Conservation (phyloP, 1,284 basidiomycete genomes). For the Farysia itapuensis region DNA sequence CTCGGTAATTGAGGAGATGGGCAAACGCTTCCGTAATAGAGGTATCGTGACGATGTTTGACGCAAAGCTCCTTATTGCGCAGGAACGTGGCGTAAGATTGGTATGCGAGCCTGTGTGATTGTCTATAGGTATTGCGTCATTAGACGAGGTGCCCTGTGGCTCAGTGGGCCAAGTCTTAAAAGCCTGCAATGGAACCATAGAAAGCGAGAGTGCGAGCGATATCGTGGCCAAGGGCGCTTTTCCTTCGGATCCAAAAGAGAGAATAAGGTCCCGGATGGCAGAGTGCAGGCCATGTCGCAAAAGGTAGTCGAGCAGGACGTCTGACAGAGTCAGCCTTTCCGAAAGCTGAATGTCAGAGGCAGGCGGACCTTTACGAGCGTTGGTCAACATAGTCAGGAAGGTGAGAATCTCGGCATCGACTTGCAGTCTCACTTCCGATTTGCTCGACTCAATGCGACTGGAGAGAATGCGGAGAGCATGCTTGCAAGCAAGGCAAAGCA, state of each 20-base stretch:
- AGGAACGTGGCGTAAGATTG: no score
- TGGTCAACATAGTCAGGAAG: constrained; percentile 19
- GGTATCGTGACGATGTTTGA: constrained; percentile 37
- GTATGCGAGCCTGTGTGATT: no score
- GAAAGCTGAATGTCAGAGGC: constrained; percentile 5
- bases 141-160: not conserved
- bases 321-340: constrained; percentile 3
- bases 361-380: constrained; percentile 4
- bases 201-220: constrained; percentile 13
- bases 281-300: constrained; percentile 19
- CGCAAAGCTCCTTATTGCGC: constrained; percentile 26
- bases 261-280: constrained; percentile 20
- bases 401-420: constrained; percentile 13
- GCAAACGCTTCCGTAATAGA: constrained; percentile 30
- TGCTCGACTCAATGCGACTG: not conserved
- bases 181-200: constrained; percentile 14
- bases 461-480: constrained; percentile 17
- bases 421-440: not conserved
- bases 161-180: no score
- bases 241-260: constrained; percentile 20
- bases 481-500: constrained; percentile 20
- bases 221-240: constrained; percentile 12
- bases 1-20: constrained; percentile 30
- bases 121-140: constrained; percentile 13
- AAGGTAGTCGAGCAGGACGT: constrained; percentile 15